phyloP scores from a whole-genome alignment of 2,329 filamentous ascomycete species.

The Nemania abortiva region DNA sequence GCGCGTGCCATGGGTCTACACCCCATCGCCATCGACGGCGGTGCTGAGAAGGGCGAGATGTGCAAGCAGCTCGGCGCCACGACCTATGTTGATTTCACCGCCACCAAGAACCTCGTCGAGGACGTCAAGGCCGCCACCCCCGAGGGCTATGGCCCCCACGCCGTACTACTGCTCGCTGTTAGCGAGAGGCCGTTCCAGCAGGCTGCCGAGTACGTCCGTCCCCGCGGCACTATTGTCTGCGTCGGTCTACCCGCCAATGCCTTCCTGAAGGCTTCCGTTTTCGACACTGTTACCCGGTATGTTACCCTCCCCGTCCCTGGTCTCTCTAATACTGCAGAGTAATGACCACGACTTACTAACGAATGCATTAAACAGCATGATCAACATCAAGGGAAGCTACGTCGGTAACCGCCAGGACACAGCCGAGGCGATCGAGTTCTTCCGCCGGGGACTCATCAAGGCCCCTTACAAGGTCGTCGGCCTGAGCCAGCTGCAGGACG shows the following conservation, averaged over 20 bases:
- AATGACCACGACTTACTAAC: conserved; percentile 21
- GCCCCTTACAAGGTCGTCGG: conserved; percentile 88
- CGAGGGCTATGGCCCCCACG: conserved; percentile 87
- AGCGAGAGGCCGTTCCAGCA: conserved; percentile 96
- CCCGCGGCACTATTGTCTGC: conserved; percentile 84
- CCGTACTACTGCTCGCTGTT: conserved; percentile 87
- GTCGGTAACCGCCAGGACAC: conserved; percentile 93
- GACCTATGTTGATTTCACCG: conserved; percentile 83
- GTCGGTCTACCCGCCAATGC: conserved; percentile 89
- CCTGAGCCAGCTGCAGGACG: conserved; percentile 80
- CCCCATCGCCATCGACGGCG: conserved; percentile 84
- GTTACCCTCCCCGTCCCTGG: conserved; percentile 11
- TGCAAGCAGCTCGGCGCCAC: conserved; percentile 77
- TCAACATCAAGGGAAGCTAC: conserved; percentile 91
- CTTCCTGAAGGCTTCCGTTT: conserved; percentile 84
- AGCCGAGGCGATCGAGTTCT: conserved; percentile 92
- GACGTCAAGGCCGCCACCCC: conserved; percentile 85
- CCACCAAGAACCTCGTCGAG: conserved; percentile 79
- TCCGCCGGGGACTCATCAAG: conserved; percentile 83
- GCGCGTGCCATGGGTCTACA: conserved; percentile 90
- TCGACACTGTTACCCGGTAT: conserved; percentile 79
- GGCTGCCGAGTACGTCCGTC: conserved; percentile 87
- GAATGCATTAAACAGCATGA: conserved; percentile 70
- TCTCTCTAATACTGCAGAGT: background rate
- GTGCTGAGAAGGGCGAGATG: conserved; percentile 82